phyloP scores from a whole-genome alignment of 805 yeast species.

The Ogataea pini region DNA sequence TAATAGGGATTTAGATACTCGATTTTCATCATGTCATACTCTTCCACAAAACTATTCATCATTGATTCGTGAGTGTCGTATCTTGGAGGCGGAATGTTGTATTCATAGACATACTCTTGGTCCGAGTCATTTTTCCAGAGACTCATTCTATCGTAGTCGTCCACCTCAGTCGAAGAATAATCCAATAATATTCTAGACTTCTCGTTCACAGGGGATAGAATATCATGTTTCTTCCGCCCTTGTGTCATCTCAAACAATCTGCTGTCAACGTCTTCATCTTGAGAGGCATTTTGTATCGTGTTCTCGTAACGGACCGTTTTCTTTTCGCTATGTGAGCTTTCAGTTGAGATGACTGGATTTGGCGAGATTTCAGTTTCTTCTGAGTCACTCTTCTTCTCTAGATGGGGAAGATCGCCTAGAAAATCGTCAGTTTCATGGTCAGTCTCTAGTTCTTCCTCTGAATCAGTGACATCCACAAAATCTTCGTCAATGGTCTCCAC shows the following conservation, averaged over 20 bases:
- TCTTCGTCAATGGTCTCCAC: constrained; percentile 17
- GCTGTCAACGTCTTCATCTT: constrained; percentile 13
- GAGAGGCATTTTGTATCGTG: neutral
- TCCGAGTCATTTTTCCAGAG: neutral
- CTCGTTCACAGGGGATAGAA: neutral
- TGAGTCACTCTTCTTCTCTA: constrained; percentile 5
- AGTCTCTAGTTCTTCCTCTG: constrained; percentile 16
- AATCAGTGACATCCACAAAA: constrained; percentile 7
- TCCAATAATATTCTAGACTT: neutral
- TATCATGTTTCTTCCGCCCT: neutral
- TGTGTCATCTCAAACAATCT: constrained; percentile 21
- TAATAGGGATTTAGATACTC: constrained; percentile 67
- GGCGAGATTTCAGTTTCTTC: neutral
- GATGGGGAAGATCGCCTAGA: constrained; percentile 29
- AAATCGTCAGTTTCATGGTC: constrained; percentile 29
- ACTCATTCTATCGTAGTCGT: neutral
- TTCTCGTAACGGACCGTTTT: neutral
- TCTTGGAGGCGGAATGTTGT: constrained; percentile 21
- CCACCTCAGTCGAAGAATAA: neutral
- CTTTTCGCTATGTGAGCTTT: neutral
- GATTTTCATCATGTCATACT: constrained; percentile 48
- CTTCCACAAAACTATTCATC: constrained; percentile 39
- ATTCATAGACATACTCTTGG: constrained; percentile 14
- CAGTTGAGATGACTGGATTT: neutral
- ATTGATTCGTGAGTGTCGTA: constrained; percentile 19